Conservation (phyloP, 2,329 filamentous ascomycete species). For the Beauveria sp. region DNA sequence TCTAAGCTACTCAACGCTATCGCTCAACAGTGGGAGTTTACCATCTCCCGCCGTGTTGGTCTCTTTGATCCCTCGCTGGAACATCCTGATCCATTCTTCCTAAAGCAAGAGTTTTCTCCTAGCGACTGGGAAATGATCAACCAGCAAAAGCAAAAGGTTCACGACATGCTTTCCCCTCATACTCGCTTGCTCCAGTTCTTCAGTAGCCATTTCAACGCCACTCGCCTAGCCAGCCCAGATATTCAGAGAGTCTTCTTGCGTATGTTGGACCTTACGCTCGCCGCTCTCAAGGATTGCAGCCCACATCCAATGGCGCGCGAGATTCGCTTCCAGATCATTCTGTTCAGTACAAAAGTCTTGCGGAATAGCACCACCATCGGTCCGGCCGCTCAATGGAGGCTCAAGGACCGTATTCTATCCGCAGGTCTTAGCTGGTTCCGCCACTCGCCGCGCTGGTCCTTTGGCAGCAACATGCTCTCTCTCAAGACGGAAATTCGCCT, state of each 20-base stretch:
- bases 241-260: conserved; percentile 76
- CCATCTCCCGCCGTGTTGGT: conserved; percentile 67
- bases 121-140: conserved; percentile 71
- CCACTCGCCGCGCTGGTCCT: conserved; percentile 80
- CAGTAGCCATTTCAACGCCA: conserved; percentile 89
- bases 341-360: conserved; percentile 75
- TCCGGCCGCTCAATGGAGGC: conserved; percentile 61
- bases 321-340: conserved; percentile 78
- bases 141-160: conserved; percentile 69
- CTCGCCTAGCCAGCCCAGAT: conserved; percentile 74
- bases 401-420: conserved; percentile 85
- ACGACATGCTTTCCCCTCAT: conserved; percentile 81
- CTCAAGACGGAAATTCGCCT: conserved; percentile 86
- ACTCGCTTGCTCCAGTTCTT: conserved; percentile 81
- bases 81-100: conserved; percentile 81
- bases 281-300: conserved; percentile 61
- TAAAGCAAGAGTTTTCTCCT: conserved; percentile 87
- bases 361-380: conserved; percentile 61
- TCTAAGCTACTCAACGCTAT: conserved; percentile 80
- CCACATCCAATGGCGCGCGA: conserved; percentile 85
- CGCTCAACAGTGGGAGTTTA: conserved; percentile 83
- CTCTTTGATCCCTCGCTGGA: conserved; percentile 69
- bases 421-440: conserved; percentile 86
- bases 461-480: conserved; percentile 87
- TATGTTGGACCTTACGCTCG: conserved; percentile 69